These are phyloP conservation scores for Sporisorium graminicola DNA, from an alignment of 1,284 basidiomycete genomes.

Conservation along the genomic window DNA sequence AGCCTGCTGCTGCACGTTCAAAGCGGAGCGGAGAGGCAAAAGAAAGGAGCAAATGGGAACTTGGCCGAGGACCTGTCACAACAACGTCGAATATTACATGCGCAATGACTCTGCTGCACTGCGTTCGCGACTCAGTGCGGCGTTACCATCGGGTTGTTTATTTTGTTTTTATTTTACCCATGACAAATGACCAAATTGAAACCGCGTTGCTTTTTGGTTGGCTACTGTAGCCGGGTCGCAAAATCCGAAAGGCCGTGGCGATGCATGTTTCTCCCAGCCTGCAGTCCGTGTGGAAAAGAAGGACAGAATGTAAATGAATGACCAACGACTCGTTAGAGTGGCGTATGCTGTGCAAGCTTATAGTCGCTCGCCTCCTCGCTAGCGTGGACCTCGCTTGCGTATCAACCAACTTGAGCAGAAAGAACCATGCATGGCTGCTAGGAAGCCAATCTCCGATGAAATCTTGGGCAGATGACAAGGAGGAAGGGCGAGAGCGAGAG, in stretches of 20 bases:
- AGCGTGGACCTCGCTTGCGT: neutral
- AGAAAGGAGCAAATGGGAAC: neutral
- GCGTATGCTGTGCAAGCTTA: neutral
- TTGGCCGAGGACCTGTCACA: too few relatives aligned
- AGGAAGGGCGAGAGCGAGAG: neutral
- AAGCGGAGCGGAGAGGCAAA: neutral
- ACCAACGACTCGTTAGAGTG: too few relatives aligned
- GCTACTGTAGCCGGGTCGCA: conserved; percentile 10
- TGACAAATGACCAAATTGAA: too few relatives aligned
- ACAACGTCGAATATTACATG: too few relatives aligned
- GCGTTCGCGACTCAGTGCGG: neutral
- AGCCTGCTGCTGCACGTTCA: neutral
- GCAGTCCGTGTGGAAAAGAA: too few relatives aligned
- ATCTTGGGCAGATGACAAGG: neutral
- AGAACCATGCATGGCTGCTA: too few relatives aligned
- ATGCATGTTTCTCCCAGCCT: neutral
- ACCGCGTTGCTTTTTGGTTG: neutral
- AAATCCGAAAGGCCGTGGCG: conserved; percentile 14
- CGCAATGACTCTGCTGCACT: neutral
- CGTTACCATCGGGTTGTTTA: neutral
- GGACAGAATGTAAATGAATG: too few relatives aligned
- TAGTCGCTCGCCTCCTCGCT: neutral
- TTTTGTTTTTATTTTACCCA: neutral
- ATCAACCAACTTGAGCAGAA: too few relatives aligned
- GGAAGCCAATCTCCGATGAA: neutral